phyloP scores from a whole-genome alignment of 352 stramenopile species.

The Phytopythium montanum region DNA sequence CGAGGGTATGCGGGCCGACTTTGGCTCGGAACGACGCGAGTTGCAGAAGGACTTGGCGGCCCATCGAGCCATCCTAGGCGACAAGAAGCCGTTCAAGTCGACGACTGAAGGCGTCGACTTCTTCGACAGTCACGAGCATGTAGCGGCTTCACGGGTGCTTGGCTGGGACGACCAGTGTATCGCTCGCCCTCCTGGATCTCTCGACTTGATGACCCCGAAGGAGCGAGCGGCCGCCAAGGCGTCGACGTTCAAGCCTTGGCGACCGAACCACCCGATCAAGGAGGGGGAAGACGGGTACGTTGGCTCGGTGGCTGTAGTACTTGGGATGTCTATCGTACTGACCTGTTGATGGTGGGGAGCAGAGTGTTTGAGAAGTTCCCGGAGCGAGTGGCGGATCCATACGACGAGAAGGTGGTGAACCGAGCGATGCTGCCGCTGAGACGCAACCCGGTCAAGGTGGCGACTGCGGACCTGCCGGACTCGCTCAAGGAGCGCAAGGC shows the following conservation, averaged over 20 bases:
- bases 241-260: slow-evolving; percentile 62
- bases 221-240: slow-evolving; percentile 51
- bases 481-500: slow-evolving; percentile 63
- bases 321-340: background rate
- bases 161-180: slow-evolving; percentile 72
- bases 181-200: slow-evolving; percentile 41
- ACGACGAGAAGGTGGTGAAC: slow-evolving; percentile 70
- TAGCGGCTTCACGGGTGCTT: slow-evolving; percentile 49
- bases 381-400: slow-evolving; percentile 57
- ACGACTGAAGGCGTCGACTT: slow-evolving; percentile 58
- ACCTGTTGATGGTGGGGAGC: background rate
- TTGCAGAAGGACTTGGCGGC: slow-evolving; percentile 28
- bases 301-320: background rate
- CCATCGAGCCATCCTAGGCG: slow-evolving; percentile 53
- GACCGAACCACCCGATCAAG: slow-evolving; percentile 65
- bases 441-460: slow-evolving; percentile 64
- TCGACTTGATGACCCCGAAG: slow-evolving; percentile 76
- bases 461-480: slow-evolving; percentile 52
- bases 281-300: slow-evolving; percentile 48
- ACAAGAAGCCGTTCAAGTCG: slow-evolving; percentile 74
- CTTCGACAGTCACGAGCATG: slow-evolving; percentile 74
- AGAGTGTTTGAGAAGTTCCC: slow-evolving; percentile 71
- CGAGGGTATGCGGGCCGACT: slow-evolving; percentile 51
- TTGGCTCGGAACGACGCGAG: slow-evolving; percentile 40
- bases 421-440: slow-evolving; percentile 68